phyloP scores from a whole-genome alignment of 169 alveolate genomes.

The Fabrea salina region DNA sequence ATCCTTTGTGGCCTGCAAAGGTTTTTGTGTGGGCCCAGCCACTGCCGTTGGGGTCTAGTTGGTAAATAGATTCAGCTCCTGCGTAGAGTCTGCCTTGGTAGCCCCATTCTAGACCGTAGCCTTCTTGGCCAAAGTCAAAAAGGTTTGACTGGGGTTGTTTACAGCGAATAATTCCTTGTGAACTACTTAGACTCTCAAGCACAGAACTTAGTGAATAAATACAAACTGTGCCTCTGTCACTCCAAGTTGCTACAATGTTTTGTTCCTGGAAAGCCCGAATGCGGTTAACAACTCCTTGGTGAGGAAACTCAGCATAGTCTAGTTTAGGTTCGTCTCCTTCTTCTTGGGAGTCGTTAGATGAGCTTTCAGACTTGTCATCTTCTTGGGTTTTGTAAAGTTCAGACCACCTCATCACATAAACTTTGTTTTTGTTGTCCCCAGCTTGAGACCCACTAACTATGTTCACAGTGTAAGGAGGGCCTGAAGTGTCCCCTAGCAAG shows the following conservation, averaged over 20 bases:
- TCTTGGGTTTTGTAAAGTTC: constrained; percentile 59
- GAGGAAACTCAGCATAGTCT: constrained; percentile 54
- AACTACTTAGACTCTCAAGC: background rate
- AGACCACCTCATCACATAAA: constrained; percentile 76
- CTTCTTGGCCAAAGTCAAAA: background rate
- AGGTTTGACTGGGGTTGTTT: background rate
- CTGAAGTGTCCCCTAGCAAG: background rate
- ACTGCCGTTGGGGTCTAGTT: background rate
- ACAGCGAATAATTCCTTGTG: background rate
- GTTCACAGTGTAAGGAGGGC: constrained; percentile 63
- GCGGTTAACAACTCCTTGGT: constrained; percentile 65
- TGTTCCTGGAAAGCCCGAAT: constrained; percentile 63
- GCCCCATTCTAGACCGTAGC: constrained; percentile 22
- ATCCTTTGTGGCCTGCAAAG: background rate
- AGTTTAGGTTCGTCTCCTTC: constrained; percentile 65
- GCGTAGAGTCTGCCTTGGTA: constrained; percentile 7
- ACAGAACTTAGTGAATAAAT: background rate
- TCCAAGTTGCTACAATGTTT: constrained; percentile 19
- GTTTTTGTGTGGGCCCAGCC: constrained; percentile 7
- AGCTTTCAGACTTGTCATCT: constrained; percentile 65
- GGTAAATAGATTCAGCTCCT: background rate
- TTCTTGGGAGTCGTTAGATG: constrained; percentile 46
- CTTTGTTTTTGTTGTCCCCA: constrained; percentile 47
- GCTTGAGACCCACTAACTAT: constrained; percentile 72
- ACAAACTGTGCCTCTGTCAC: background rate